Evolutionary conservation across 2,329 filamentous ascomycete species (phyloP).

Genomic region (Pseudogymnoascus sp.): DNA sequence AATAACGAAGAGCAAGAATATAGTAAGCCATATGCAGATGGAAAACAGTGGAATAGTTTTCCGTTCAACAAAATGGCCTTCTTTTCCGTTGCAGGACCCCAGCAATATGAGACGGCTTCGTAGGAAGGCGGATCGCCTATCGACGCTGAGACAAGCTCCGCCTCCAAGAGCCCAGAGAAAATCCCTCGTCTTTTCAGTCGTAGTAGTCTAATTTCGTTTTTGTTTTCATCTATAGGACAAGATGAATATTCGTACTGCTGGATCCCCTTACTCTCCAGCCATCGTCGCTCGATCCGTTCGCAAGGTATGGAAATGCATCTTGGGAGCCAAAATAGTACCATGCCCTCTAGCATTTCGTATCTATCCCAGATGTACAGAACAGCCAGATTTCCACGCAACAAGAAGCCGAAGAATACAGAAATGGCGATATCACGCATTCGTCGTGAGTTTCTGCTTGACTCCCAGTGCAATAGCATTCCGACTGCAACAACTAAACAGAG

Average conservation of each 20-base stretch:
- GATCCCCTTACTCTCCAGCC: not conserved
- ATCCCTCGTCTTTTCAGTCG: not conserved
- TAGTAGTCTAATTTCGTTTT: not conserved
- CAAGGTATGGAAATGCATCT: not conserved
- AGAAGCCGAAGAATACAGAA: not conserved
- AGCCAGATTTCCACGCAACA: not conserved
- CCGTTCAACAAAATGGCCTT: not conserved
- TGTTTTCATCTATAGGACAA: not conserved
- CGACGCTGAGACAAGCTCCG: not conserved
- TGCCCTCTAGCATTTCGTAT: not conserved
- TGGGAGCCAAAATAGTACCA: not conserved
- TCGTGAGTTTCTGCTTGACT: not conserved
- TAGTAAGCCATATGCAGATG: not conserved
- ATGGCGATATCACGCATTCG: not conserved
- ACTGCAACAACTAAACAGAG: not conserved
- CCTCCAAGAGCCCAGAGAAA: not conserved
- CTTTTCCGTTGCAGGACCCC: not conserved
- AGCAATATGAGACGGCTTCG: conserved; percentile 4
- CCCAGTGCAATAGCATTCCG: not conserved
- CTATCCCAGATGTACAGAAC: not conserved
- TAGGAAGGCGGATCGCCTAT: not conserved
- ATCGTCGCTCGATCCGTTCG: not conserved
- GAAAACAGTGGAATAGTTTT: not conserved
- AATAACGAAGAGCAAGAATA: not conserved
- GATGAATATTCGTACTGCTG: not conserved